Evolutionary conservation across 2,329 filamentous ascomycete species (phyloP), one percentile per base, ranked within the genome.

Genomic region (Trichoderma koningiopsis): DNA sequence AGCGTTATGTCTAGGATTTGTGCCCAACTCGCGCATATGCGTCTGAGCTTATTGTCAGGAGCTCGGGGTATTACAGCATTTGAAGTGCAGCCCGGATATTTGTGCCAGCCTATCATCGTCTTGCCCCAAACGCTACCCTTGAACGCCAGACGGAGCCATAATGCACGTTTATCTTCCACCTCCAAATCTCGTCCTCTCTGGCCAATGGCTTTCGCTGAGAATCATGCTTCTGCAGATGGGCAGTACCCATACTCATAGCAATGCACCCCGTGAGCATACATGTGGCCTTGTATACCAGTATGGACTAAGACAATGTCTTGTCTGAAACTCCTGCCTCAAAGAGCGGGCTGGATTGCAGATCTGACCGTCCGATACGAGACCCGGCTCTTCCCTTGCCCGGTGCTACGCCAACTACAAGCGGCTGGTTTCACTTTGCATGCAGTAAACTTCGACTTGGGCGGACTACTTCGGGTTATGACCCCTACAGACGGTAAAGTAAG

Each of bases 251-350:
- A 49, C n/a, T 10, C 22, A 24, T 49, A 24, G n/a, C 1, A 4
- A 13, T 49, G 22, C 47, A 47, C 37, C 35, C 43, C 35, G 57
- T 35, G 35, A 43, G 19, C 47, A 19, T 53, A 35, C 33, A 35
- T 35, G 33, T 14, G 13, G 22, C 31, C 10, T 63, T 13, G 47
- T n/a, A 16, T 10, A 10, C 33, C 13, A n/a, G 4, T 13, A 11
- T 27, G 31, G 47, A 37, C 11, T 11, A 63, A 43, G 60, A 63
- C 60, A 63, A n/a, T 63, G 60, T 63, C 47, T 40, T 40, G 60
- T 63, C 47, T 63, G 14, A 49, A 63, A 31, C 47, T 63, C 29
- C 31, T 63, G 60, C 60, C 29, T 53, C 60, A 63, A n/a, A 53
- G 14, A 37, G 60, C 53, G 47, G 47, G 22, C 52, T 47, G n/a